A percentile compares a stretch with the other conserved stretches of the same genome.
phyloP scores from a whole-genome alignment of 2,329 filamentous ascomycete species.

The Neofusicoccum cordaticola region DNA sequence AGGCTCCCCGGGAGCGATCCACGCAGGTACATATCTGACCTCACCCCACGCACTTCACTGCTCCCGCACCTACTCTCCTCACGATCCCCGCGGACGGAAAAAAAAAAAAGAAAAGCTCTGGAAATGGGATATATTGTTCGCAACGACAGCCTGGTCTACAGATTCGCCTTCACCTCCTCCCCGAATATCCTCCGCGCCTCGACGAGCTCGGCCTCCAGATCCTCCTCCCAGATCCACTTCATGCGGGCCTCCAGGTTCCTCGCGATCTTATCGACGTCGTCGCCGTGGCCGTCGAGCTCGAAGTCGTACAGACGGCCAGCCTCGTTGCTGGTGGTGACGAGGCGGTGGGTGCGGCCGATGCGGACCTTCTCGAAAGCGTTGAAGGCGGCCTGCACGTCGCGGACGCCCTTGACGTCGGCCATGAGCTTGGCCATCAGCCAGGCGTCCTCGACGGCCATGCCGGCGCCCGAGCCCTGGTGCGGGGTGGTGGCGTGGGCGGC shows the following conservation, averaged over 20 bases:
- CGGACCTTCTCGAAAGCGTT: constrained; percentile 35
- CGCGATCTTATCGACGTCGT: constrained; percentile 35
- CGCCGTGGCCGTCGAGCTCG: constrained; percentile 28
- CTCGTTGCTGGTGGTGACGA: constrained; percentile 40
- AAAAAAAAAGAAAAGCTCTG: not conserved
- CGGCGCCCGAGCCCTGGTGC: constrained; percentile 56
- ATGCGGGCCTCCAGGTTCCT: constrained; percentile 30
- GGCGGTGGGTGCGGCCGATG: constrained; percentile 44
- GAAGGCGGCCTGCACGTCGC: constrained; percentile 32
- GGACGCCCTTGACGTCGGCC: constrained; percentile 4
- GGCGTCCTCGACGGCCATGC: constrained; percentile 56
- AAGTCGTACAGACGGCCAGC: constrained; percentile 42
- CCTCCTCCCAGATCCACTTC: constrained; percentile 42
- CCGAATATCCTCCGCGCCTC: not conserved
- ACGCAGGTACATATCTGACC: not conserved
- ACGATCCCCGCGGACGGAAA: not conserved
- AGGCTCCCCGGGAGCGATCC: not conserved
- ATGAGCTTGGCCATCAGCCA: constrained; percentile 42
- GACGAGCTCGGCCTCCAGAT: constrained; percentile 31
- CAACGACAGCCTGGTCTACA: not conserved
- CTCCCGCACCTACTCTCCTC: no score
- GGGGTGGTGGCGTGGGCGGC: constrained; percentile 57
- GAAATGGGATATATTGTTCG: no score
- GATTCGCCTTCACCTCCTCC: not conserved
- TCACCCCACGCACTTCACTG: not conserved